A percentile compares a stretch with the other conserved stretches of the same genome.
phyloP scores from a whole-genome alignment of 2,329 filamentous ascomycete genomes.

The Fusarium algeriense region DNA sequence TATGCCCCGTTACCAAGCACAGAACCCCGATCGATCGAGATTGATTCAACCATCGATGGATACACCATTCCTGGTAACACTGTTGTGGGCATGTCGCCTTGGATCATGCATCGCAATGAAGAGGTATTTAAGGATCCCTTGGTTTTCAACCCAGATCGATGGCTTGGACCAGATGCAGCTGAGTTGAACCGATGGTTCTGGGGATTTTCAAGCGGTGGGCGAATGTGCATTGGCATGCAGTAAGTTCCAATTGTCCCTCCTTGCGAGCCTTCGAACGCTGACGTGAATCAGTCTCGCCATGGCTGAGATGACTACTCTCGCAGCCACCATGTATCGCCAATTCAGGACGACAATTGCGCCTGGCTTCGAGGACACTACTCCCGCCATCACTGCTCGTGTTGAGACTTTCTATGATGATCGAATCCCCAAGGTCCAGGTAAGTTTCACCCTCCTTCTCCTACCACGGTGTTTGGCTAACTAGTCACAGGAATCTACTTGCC shows the following conservation, averaged over 20 bases:
- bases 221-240: slow-evolving; percentile 46
- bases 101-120: slow-evolving; percentile 44
- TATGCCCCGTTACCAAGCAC: slow-evolving; percentile 65
- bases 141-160: slow-evolving; percentile 47
- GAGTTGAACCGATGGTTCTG: slow-evolving; percentile 45
- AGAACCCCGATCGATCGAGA: slow-evolving; percentile 57
- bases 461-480: accelerated
- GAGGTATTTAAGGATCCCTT: slow-evolving; percentile 41
- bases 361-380: slow-evolving; percentile 23
- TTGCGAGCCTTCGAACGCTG: too few species aligned
- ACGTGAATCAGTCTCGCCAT: slow-evolving; percentile 29
- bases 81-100: slow-evolving; percentile 47
- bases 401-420: slow-evolving; percentile 42
- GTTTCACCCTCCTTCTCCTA: accelerated
- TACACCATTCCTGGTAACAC: slow-evolving; percentile 43
- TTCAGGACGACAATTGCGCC: slow-evolving; percentile 31
- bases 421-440: slow-evolving; percentile 27
- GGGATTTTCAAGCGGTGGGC: slow-evolving; percentile 43
- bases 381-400: slow-evolving; percentile 39
- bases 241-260: slow-evolving; percentile 16
- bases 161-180: slow-evolving; percentile 33
- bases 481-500: slow-evolving; percentile 30
- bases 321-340: slow-evolving; percentile 33
- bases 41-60: slow-evolving; percentile 38
- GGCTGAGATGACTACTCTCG: slow-evolving; percentile 41